Percentiles rank a stretch among this genome's conserved stretches.
Conservation (phyloP, 495 filamentous ascomycete genomes). For the Lasiosphaeria miniovina region DNA sequence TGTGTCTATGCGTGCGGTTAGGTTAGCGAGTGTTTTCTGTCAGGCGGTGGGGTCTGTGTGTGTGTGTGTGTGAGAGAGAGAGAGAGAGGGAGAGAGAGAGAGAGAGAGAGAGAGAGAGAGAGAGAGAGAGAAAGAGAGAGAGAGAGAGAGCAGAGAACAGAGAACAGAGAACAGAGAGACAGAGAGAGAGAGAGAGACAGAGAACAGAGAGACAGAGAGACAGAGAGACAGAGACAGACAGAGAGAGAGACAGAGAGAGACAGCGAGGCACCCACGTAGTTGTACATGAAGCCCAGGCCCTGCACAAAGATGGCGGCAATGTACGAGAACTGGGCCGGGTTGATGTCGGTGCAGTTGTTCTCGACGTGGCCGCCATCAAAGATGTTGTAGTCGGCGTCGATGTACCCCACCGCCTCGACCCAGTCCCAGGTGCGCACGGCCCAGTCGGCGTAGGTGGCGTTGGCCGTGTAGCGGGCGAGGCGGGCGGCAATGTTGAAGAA, state of each 20-base stretch:
- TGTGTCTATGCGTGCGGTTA: slow-evolving; percentile 25
- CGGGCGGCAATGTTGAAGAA: slow-evolving; percentile 73
- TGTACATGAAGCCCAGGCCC: slow-evolving; percentile 68
- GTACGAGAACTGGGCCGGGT: slow-evolving; percentile 61
- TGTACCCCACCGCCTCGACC: slow-evolving; percentile 54
- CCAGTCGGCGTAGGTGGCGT: slow-evolving; percentile 66
- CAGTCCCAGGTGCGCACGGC: slow-evolving; percentile 65
- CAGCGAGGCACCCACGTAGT: slow-evolving; percentile 51
- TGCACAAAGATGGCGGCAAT: slow-evolving; percentile 62
- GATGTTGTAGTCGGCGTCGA: slow-evolving; percentile 55
- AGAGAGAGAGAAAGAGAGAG: neutral
- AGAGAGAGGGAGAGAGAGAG: neutral
- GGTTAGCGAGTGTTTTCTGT: too few relatives aligned
- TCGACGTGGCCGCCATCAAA: slow-evolving; percentile 61
- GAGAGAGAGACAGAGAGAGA: slow-evolving; percentile 28
- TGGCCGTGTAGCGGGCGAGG: slow-evolving; percentile 63
- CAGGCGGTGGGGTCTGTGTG: neutral
- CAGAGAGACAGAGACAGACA: neutral
- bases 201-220: too few relatives aligned
- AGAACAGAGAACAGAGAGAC: too few relatives aligned
- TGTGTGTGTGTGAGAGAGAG: too few relatives aligned
- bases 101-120: slow-evolving; percentile 27
- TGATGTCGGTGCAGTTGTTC: slow-evolving; percentile 51
- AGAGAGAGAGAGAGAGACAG: slow-evolving; percentile 27
- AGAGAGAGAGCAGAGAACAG: too few relatives aligned